phyloP scores from a whole-genome alignment of 805 yeast genomes.

The Candida endomychidarum region DNA sequence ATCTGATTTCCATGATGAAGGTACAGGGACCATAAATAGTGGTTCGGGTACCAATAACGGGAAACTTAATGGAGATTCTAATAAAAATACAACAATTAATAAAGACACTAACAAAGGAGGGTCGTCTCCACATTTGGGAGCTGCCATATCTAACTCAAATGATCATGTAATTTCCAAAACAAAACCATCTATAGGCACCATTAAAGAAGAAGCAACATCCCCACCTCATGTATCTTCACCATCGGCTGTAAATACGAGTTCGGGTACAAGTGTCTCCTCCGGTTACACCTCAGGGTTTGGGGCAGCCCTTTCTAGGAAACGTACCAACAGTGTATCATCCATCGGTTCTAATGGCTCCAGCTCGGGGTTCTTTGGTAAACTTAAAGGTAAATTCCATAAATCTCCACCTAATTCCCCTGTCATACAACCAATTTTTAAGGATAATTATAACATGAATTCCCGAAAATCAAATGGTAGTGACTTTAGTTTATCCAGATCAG shows the following conservation, averaged over 20 bases:
- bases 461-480: slow-evolving; percentile 8
- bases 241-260: not conserved
- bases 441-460: slow-evolving; percentile 14
- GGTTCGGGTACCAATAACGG: not conserved
- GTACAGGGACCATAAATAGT: not conserved
- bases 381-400: slow-evolving; percentile 34
- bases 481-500: slow-evolving; percentile 7
- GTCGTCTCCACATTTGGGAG: slow-evolving; percentile 19
- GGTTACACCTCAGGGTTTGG: not conserved
- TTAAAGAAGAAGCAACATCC: slow-evolving; percentile 21
- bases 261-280: not conserved
- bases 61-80: not conserved
- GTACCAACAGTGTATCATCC: slow-evolving; percentile 12
- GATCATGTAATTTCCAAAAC: slow-evolving; percentile 30
- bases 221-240: not conserved
- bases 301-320: slow-evolving; percentile 3
- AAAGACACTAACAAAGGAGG: not conserved
- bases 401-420: slow-evolving; percentile 15
- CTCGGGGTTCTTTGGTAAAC: slow-evolving; percentile 30
- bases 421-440: slow-evolving; percentile 12
- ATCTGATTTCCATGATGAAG: not conserved
- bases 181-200: slow-evolving; percentile 28
- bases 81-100: not conserved
- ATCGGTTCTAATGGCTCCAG: slow-evolving; percentile 13
- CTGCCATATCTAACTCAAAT: slow-evolving; percentile 34